Evolutionary conservation across 306 rosid species (phyloP).

Genomic region (Cyclanthera cordifolia): DNA sequence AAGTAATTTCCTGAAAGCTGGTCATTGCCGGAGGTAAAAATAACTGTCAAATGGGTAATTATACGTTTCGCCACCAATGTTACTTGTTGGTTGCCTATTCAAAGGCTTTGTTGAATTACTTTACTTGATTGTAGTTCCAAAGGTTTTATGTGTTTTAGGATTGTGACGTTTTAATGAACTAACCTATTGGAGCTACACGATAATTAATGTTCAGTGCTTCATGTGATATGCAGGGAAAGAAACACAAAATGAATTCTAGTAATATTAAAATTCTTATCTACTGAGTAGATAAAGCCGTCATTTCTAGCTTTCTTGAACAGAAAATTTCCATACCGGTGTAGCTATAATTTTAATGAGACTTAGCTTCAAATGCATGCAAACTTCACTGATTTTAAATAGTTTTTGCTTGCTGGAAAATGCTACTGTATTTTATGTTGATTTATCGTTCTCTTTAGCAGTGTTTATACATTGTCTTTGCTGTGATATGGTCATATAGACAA

Average conservation of each 20-base stretch:
- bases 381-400: too few relatives aligned
- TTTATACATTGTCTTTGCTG: too few relatives aligned
- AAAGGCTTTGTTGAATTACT: neutral
- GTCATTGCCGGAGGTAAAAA: neutral
- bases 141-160: neutral
- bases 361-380: too few relatives aligned
- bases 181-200: neutral
- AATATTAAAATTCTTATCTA: neutral
- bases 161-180: neutral
- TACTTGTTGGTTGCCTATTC: neutral
- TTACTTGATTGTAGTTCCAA: neutral
- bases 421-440: too few relatives aligned
- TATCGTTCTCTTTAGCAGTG: too few relatives aligned
- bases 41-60: neutral
- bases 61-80: neutral
- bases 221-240: neutral
- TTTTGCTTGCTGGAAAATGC: too few relatives aligned
- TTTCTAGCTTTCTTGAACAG: too few relatives aligned
- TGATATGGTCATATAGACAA: too few relatives aligned
- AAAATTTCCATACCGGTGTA: too few relatives aligned
- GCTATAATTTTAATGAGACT: too few relatives aligned
- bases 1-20: too few relatives aligned
- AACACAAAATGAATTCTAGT: neutral
- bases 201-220: neutral
- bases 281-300: too few relatives aligned